Conservation (phyloP, 352 stramenopile species). For the Pythium utonaiense region DNA sequence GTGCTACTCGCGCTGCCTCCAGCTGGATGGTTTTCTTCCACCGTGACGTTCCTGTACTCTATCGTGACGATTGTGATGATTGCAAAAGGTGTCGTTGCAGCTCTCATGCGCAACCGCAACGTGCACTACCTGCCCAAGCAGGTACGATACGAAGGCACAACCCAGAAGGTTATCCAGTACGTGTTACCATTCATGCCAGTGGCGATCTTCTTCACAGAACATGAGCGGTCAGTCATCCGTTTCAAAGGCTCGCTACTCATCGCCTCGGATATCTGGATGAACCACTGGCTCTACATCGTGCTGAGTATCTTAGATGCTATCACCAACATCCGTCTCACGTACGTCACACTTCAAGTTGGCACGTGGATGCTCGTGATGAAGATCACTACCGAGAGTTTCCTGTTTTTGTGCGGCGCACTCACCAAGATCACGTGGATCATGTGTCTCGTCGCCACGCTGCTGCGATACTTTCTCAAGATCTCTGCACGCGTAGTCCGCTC, state of each 20-base stretch:
- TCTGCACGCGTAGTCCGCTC: constrained; percentile 30
- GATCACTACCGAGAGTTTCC: constrained; percentile 50
- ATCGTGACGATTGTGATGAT: constrained; percentile 47
- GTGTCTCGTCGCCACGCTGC: constrained; percentile 40
- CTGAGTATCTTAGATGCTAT: constrained; percentile 54
- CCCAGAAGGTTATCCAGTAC: constrained; percentile 31
- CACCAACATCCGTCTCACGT: constrained; percentile 47
- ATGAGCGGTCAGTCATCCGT: constrained; percentile 38
- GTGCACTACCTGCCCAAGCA: constrained; percentile 44
- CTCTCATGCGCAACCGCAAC: constrained; percentile 33
- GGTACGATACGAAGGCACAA: constrained; percentile 28
- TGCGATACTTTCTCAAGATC: constrained; percentile 39
- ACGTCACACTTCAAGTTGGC: constrained; percentile 47
- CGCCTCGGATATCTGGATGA: constrained; percentile 65
- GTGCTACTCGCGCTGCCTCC: constrained; percentile 45
- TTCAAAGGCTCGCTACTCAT: constrained; percentile 59
- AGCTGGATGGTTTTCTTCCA: constrained; percentile 35
- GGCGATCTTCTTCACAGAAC: constrained; percentile 34
- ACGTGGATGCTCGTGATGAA: constrained; percentile 59
- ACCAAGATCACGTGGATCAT: constrained; percentile 65
- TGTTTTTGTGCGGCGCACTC: constrained; percentile 51
- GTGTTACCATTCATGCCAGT: constrained; percentile 45
- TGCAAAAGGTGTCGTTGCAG: constrained; percentile 33
- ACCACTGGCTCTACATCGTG: constrained; percentile 66
- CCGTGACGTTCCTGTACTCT: constrained; percentile 42